Base-by-base conservation (phyloP, 768 basidiomycete species). In the Plicaturopsis crispa region DNA sequence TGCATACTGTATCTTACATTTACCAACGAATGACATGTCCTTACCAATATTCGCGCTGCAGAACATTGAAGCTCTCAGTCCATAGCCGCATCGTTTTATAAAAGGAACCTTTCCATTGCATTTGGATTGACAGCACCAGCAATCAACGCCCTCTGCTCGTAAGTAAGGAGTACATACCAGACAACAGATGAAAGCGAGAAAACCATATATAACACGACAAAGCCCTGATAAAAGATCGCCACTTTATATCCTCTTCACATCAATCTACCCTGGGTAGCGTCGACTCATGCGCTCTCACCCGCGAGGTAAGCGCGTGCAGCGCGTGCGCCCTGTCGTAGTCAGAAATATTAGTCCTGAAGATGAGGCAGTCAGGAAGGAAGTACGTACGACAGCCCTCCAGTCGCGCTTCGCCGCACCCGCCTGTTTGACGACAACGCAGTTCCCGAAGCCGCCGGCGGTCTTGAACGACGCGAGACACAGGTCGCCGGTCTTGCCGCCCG, bases 391-490 rank as follows among this genome's bases (percentile, higher is more conserved):
- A 39, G 45, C 48, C 33, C 36, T 37, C 13, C 33, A 30, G 24
- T 40, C 38, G 20, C 36, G 35, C 23, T 48, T 40, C 22, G 41
- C 36, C 10, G 31, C 41, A 33, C 42, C 22, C 14, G 46, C 50
- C 36, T 69, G 62, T 7, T 48, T 48, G 22, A 75, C 69, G 22
- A 64, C 72, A 8, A 69, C 64, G 41, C 75, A 78, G 51, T 72
- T 75, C 38, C 75, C 74, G 52, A 75, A 75, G 20, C 70, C 68
- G 17, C 61, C 65, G 14, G 67, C 53, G 14, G 72, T 70, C 31
- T 55, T 63, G 47, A 77, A 70, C 20, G 69, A 66, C 56, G 65
- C 70, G 40, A 79, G 58, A 53, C 75, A 79, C 19, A 62, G 59
- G 51, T 73, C 61, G 2, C 58, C 54, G 4, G 54, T 40, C 1